phyloP scores from a whole-genome alignment of 441 rosid genomes.

The Eruca vesicaria region DNA sequence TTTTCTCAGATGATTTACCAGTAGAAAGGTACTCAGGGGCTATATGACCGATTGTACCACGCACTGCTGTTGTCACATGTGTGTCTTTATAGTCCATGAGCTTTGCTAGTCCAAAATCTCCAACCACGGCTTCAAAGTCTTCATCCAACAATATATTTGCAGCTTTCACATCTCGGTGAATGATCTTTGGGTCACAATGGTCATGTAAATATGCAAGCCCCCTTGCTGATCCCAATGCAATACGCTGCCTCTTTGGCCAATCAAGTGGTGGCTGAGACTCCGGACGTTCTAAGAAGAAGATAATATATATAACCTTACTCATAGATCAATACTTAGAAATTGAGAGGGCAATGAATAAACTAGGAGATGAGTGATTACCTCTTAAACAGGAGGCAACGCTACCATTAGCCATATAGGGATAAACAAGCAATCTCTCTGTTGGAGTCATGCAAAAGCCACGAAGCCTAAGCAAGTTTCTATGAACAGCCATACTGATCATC shows the following conservation, averaged over 20 bases:
- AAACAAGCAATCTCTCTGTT: conserved; percentile 83
- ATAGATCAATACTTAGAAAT: not conserved
- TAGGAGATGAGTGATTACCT: conserved; percentile 43
- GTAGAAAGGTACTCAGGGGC: conserved; percentile 81
- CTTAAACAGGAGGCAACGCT: conserved; percentile 93
- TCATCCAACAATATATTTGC: conserved; percentile 75
- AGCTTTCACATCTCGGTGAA: conserved; percentile 81
- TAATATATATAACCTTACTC: not conserved
- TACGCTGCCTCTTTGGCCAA: conserved; percentile 60
- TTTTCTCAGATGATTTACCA: conserved; percentile 76
- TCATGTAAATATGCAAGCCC: conserved; percentile 79
- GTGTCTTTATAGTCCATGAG: conserved; percentile 84
- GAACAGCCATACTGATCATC: conserved; percentile 97
- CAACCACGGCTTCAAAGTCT: conserved; percentile 78
- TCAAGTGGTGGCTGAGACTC: conserved; percentile 52
- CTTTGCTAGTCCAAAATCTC: conserved; percentile 77
- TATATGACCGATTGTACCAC: conserved; percentile 79
- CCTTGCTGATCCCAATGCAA: conserved; percentile 69
- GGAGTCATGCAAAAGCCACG: conserved; percentile 84
- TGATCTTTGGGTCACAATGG: conserved; percentile 75
- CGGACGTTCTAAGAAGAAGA: conserved; percentile 51
- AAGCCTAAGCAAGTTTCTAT: conserved; percentile 82
- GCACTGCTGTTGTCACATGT: conserved; percentile 74
- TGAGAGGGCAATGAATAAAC: not conserved
- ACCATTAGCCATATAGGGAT: conserved; percentile 94